phyloP scores from a whole-genome alignment of 805 yeast species.

The Barnettozyma salicaria region DNA sequence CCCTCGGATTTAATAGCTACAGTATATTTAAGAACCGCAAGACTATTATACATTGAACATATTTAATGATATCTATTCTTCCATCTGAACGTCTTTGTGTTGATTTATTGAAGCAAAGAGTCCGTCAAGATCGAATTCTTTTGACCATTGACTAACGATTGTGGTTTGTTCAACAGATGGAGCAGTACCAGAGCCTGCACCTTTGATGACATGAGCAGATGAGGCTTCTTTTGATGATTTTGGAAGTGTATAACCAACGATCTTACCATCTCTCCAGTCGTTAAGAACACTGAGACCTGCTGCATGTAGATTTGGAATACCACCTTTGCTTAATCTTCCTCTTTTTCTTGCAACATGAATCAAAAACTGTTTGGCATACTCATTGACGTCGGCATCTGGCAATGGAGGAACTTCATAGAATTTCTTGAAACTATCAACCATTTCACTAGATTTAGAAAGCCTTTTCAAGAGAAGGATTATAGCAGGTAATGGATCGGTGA shows the following conservation, averaged over 20 bases:
- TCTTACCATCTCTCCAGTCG: constrained; percentile 97
- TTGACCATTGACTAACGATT: constrained; percentile 85
- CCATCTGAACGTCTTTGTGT: constrained; percentile 23
- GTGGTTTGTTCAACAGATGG: constrained; percentile 50
- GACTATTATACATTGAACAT: constrained; percentile 2
- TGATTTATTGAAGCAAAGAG: constrained; percentile 45
- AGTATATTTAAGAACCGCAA: no score
- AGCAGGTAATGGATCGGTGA: constrained; percentile 80
- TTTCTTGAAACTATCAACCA: constrained; percentile 69
- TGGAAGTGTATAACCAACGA: constrained; percentile 86
- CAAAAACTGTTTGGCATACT: constrained; percentile 77
- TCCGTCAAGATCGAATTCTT: constrained; percentile 89
- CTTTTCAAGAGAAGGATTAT: constrained; percentile 71
- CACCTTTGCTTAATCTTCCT: constrained; percentile 90
- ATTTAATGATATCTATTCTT: constrained; percentile 3
- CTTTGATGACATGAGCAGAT: constrained; percentile 22
- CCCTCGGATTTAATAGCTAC: no score
- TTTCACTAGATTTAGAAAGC: constrained; percentile 63
- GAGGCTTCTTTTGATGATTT: constrained; percentile 43
- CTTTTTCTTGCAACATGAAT: constrained; percentile 89
- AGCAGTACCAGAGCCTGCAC: constrained; percentile 28
- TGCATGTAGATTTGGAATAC: constrained; percentile 81
- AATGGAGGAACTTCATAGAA: constrained; percentile 78
- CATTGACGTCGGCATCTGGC: constrained; percentile 64
- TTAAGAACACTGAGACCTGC: constrained; percentile 79